Percentiles rank a stretch among this genome's conserved stretches.
Conservation (phyloP, 106 monocot genomes). For the Allium cepa region DNA sequence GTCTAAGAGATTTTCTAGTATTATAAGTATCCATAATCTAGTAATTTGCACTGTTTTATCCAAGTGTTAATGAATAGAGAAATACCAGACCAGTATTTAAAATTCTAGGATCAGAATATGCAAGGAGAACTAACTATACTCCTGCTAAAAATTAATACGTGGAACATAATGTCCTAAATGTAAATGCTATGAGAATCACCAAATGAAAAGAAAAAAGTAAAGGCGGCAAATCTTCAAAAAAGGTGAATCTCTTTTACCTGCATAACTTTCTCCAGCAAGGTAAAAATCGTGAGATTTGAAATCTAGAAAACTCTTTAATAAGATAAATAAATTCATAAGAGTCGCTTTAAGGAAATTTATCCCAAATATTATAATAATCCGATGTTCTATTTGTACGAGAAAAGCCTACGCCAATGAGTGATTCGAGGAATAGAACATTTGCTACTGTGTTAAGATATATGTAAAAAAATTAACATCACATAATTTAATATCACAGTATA, state of each 20-base stretch:
- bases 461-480: background rate
- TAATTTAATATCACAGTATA: background rate
- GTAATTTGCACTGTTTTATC: too few relatives aligned
- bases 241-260: slow-evolving; percentile 26
- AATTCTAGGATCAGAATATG: too few relatives aligned
- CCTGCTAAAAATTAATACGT: too few relatives aligned
- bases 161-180: too few relatives aligned
- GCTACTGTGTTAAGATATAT: slow-evolving; percentile 29
- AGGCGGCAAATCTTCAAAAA: too few relatives aligned
- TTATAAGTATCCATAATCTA: too few relatives aligned
- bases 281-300: slow-evolving; percentile 71
- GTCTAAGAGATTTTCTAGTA: too few relatives aligned
- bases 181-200: too few relatives aligned
- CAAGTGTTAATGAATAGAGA: too few relatives aligned
- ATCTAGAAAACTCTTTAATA: slow-evolving; percentile 61
- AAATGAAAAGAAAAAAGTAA: too few relatives aligned
- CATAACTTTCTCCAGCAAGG: slow-evolving; percentile 92
- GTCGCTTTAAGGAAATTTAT: slow-evolving; percentile 52
- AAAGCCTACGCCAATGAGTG: slow-evolving; percentile 82
- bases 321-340: slow-evolving; percentile 57
- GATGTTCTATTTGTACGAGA: slow-evolving; percentile 69
- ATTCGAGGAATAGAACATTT: slow-evolving; percentile 74
- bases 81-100: too few relatives aligned
- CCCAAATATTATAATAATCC: slow-evolving; percentile 46
- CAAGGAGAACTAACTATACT: too few relatives aligned